Percentiles rank a stretch among this genome's conserved stretches.
These are phyloP conservation scores for Physaria fendleri DNA, from an alignment of 345 rosid species.

Conservation along the genomic window DNA sequence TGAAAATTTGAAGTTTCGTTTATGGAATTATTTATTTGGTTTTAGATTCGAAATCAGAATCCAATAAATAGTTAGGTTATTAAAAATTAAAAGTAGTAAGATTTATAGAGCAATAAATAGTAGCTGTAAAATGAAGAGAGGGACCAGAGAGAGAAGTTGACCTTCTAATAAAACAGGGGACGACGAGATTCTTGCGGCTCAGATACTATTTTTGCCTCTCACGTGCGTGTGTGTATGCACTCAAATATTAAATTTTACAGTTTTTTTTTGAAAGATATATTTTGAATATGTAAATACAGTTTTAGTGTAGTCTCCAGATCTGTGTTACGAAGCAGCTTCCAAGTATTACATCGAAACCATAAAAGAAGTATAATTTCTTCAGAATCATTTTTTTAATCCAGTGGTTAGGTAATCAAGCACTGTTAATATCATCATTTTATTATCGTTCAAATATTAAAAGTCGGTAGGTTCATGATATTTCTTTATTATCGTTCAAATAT, in stretches of 20 bases:
- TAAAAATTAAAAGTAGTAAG: no score
- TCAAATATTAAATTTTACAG: no score
- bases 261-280: no score
- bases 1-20: conserved; percentile 18
- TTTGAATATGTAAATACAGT: no score
- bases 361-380: conserved; percentile 9
- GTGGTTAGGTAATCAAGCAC: background rate
- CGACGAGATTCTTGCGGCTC: conserved; percentile 35
- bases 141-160: conserved; percentile 36
- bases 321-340: conserved; percentile 21
- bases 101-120: no score
- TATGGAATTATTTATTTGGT: no score
- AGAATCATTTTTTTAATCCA: background rate
- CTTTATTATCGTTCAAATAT: background rate
- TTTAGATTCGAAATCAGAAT: conserved; percentile 32
- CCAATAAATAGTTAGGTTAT: no score
- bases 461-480: no score
- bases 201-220: conserved; percentile 27
- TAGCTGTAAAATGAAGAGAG: conserved; percentile 19
- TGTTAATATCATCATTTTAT: background rate
- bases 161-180: conserved; percentile 33
- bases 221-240: no score
- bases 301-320: no score
- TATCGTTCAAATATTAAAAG: background rate
- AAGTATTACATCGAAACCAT: conserved; percentile 26